These are phyloP conservation scores for Pseudogymnoascus sp. DNA, from an alignment of 2,329 filamentous ascomycete genomes.

Conservation along the genomic window DNA sequence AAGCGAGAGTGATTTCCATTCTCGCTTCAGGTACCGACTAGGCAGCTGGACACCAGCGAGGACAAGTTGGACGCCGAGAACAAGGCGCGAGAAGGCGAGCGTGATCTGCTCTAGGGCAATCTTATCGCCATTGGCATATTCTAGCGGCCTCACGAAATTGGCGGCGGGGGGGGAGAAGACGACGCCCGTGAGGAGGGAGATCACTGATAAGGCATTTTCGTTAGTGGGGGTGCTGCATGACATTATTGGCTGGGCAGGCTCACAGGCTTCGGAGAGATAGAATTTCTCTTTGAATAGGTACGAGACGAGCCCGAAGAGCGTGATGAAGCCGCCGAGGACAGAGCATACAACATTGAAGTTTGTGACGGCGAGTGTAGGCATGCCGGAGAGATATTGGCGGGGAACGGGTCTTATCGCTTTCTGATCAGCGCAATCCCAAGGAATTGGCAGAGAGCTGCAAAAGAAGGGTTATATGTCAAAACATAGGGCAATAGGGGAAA, in stretches of 20 bases:
- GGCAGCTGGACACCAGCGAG: slow-evolving; percentile 80
- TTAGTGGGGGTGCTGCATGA: neutral
- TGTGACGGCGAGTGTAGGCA: slow-evolving; percentile 26
- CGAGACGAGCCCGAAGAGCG: slow-evolving; percentile 75
- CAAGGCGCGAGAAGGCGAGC: slow-evolving; percentile 72
- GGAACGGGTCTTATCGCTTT: neutral
- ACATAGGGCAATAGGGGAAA: neutral
- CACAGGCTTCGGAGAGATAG: slow-evolving; percentile 79
- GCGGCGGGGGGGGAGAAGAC: slow-evolving; percentile 69
- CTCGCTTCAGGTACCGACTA: slow-evolving; percentile 63
- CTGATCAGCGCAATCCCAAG: neutral
- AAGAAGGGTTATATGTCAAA: neutral
- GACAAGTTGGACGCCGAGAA: slow-evolving; percentile 80
- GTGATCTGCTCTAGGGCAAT: slow-evolving; percentile 61
- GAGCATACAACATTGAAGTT: slow-evolving; percentile 45
- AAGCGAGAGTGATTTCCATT: slow-evolving; percentile 66
- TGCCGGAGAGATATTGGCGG: neutral
- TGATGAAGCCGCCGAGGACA: slow-evolving; percentile 73
- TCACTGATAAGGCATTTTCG: slow-evolving; percentile 44
- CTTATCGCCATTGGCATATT: slow-evolving; percentile 56
- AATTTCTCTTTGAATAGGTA: slow-evolving; percentile 79
- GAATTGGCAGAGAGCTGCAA: slow-evolving; percentile 1
- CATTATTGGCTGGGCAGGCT: slow-evolving; percentile 25
- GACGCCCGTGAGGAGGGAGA: slow-evolving; percentile 68
- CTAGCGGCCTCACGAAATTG: slow-evolving; percentile 62